These are phyloP conservation scores for Aspergillus thermomutatus DNA, from an alignment of 2,329 filamentous ascomycete species.

Conservation along the genomic window DNA sequence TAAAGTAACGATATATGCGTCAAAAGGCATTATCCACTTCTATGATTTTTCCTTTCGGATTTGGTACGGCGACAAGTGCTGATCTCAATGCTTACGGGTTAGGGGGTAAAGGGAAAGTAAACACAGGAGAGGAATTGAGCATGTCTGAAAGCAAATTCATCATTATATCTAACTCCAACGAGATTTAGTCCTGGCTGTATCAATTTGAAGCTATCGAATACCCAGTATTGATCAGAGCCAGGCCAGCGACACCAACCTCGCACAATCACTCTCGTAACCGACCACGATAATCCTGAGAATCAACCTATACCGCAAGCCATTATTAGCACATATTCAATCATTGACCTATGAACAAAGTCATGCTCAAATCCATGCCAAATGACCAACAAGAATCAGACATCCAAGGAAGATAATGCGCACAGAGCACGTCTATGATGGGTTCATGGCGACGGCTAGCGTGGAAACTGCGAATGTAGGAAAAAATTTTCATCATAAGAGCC, in stretches of 20 bases:
- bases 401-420: constrained; percentile 39
- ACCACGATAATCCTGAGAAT: neutral
- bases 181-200: neutral
- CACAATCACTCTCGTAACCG: neutral
- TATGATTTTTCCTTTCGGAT: neutral
- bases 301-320: neutral
- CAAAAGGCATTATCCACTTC: neutral
- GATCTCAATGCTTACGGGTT: neutral
- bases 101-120: neutral
- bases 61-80: neutral
- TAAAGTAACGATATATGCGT: neutral
- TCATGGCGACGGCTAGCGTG: constrained; percentile 37
- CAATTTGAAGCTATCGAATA: neutral
- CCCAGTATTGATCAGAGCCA: neutral
- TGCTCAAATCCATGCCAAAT: neutral
- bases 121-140: neutral
- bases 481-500: constrained; percentile 38
- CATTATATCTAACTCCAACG: neutral
- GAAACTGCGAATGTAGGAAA: constrained; percentile 44
- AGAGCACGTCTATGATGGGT: constrained; percentile 34
- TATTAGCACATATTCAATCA: constrained; percentile 18
- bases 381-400: constrained; percentile 29
- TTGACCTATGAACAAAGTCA: constrained; percentile 6
- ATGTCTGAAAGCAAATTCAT: neutral
- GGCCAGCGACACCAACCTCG: neutral